Evolutionary conservation across 2,329 filamentous ascomycete genomes (phyloP).

Genomic region (Clonostachys rhizophaga): DNA sequence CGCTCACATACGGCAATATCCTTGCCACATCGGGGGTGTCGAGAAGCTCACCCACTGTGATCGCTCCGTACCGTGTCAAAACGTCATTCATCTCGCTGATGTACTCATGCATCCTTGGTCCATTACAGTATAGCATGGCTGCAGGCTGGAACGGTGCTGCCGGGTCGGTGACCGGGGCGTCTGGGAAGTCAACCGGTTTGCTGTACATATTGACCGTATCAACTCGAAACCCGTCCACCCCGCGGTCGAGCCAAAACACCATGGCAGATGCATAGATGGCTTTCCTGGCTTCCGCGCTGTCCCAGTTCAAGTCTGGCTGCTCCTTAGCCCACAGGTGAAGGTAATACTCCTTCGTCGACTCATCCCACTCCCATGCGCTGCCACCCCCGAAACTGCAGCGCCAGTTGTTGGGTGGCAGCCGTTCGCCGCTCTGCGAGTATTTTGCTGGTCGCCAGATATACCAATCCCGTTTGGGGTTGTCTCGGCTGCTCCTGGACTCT

Average conservation of each 20-base stretch:
- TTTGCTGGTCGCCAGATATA: constrained; percentile 55
- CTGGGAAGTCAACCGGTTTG: constrained; percentile 53
- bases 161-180: constrained; percentile 49
- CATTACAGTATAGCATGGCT: constrained; percentile 57
- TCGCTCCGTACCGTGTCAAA: constrained; percentile 55
- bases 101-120: constrained; percentile 65
- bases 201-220: constrained; percentile 72
- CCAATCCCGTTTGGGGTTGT: constrained; percentile 65
- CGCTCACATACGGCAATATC: constrained; percentile 56
- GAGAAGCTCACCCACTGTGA: constrained; percentile 68
- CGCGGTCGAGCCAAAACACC: constrained; percentile 74
- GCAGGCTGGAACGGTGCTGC: constrained; percentile 45
- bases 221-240: constrained; percentile 70
- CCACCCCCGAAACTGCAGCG: constrained; percentile 51
- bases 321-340: constrained; percentile 70
- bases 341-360: constrained; percentile 70
- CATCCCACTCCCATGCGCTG: constrained; percentile 67
- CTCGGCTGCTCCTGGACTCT: constrained; percentile 55
- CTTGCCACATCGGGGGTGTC: constrained; percentile 52
- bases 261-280: constrained; percentile 70
- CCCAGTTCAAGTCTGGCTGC: constrained; percentile 86
- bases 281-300: constrained; percentile 60
- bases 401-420: constrained; percentile 75
- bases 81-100: constrained; percentile 61
- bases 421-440: constrained; percentile 49